These are phyloP conservation scores for Eucalyptus pauciflora DNA, from an alignment of 345 rosid species.

Conservation along the genomic window DNA sequence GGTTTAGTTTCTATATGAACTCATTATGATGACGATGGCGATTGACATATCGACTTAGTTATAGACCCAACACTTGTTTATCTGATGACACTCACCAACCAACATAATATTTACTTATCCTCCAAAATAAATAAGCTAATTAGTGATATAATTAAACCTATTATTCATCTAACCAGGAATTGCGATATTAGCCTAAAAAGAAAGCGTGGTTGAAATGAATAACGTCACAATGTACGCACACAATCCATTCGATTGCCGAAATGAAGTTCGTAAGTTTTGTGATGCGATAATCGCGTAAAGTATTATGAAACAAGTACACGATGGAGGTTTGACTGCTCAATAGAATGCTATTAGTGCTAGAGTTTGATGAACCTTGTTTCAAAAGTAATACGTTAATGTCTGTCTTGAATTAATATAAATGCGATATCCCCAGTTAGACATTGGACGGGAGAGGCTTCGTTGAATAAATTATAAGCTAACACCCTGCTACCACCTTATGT, in stretches of 20 bases:
- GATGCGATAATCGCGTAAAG: accelerated
- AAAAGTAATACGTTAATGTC: not conserved
- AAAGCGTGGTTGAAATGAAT: not conserved
- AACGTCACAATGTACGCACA: not conserved
- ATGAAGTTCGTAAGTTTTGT: not conserved
- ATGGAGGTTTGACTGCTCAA: not conserved
- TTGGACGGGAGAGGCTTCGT: not conserved
- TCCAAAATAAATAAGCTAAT: not conserved
- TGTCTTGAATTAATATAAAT: not conserved
- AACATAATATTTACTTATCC: not conserved
- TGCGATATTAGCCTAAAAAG: not conserved
- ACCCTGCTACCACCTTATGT: not conserved
- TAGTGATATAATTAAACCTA: not conserved
- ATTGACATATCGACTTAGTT: not conserved
- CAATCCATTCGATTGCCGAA: not conserved
- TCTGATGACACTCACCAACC: not conserved
- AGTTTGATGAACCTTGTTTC: not conserved
- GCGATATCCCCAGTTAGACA: not conserved
- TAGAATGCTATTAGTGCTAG: not conserved
- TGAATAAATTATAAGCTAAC: not conserved
- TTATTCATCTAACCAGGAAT: not conserved
- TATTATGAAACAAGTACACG: not conserved
- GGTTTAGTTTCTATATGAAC: not conserved
- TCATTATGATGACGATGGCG: not conserved
- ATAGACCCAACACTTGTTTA: not conserved